Base-by-base conservation (phyloP, 2,329 filamentous ascomycete species). In the Aureobasidium pullulans region DNA sequence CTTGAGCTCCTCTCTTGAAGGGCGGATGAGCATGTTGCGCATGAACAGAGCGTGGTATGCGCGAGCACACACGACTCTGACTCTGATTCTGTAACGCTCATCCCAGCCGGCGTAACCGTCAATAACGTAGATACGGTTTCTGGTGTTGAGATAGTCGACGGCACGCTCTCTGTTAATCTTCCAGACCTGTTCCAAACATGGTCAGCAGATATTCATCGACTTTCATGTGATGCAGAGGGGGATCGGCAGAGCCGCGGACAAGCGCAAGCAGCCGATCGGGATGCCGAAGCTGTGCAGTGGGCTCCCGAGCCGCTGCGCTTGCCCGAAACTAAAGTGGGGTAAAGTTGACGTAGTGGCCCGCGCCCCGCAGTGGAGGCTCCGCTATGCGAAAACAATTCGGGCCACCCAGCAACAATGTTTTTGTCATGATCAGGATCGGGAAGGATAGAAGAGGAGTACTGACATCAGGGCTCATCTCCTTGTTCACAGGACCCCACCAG, bases 41-140 rank as follows among this genome's bases (percentile, higher is more conserved):
- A 99, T 99, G 86, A 99, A 99, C 66, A 99, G 85, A 64, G 94
- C 94, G 84, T 99, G 94, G 84, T 99, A 99, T 77, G 94, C 94
- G 74, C 94, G 92, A 67, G 94, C 94, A 80, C 94, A 99, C 73
- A 99, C 92, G 65, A 99, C 93, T 72, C 94, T 92, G 70, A 99
- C 94, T 71, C 87, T 89, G 79, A 99, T 97, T 67, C 92, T 85
- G 83, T 99, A 99, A 76, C 94, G 92, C 81, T 95, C 88, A 70
- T 99, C 94, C 94, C 94, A 99, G 75, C 94, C 94, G 67, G 94
- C 94, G 74, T 87, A 99, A 66, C 94, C 94, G 75, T 99, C 94
- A 66, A 99, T 83, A 66, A 99, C 94, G 77, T 99, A 99, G 80
- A 99, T 97, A 72, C 94, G 90, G 76, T 95, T 96, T 71, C 94